phyloP scores from a whole-genome alignment of 164 flowering plant species.

The Vitis amurensis region DNA sequence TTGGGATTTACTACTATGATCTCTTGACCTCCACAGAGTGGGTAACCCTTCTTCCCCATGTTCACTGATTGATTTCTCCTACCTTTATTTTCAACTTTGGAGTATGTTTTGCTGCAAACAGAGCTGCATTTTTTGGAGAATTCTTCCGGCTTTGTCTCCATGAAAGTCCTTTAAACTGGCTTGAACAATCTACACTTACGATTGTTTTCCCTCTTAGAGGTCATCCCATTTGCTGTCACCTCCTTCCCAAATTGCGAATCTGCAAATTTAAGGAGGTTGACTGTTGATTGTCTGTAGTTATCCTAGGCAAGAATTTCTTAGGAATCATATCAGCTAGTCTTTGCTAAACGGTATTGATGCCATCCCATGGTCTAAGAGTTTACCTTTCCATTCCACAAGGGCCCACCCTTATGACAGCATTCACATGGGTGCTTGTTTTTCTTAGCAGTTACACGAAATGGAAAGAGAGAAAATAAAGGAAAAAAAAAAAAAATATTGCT shows the following conservation, averaged over 20 bases:
- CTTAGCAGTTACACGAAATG: not conserved
- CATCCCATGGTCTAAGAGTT: too few species aligned
- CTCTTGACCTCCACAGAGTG: not conserved
- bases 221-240: not conserved
- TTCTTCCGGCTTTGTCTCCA: not conserved
- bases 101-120: not conserved
- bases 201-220: not conserved
- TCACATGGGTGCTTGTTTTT: not conserved
- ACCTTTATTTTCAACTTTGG: not conserved
- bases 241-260: not conserved
- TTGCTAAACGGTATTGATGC: too few species aligned
- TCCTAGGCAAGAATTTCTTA: too few species aligned
- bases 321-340: too few species aligned
- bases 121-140: not conserved
- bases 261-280: not conserved
- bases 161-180: not conserved
- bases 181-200: not conserved
- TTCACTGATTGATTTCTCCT: not conserved
- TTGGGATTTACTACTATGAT: too few species aligned
- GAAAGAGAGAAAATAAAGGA: too few species aligned
- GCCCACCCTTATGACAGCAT: not conserved
- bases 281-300: not conserved
- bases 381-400: too few species aligned
- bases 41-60: not conserved
- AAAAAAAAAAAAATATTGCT: too few species aligned